Evolutionary conservation across 768 basidiomycete species (phyloP).

Genomic region (Podaxis rugospora): DNA sequence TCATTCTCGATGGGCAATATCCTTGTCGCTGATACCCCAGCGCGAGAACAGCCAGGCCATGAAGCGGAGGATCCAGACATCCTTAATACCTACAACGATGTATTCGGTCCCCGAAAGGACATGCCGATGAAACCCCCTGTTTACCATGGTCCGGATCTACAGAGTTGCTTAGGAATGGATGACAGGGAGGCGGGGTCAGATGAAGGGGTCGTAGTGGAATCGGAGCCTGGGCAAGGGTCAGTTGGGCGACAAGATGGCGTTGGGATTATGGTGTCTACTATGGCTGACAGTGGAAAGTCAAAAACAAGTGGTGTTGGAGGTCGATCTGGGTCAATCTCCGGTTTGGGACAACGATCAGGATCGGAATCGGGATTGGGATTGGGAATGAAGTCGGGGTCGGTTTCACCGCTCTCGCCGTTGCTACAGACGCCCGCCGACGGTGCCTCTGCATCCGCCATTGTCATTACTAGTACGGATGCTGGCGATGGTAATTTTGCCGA

Average conservation of each 20-base stretch:
- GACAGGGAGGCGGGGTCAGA: neutral
- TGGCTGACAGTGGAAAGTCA: neutral
- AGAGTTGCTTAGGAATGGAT: conserved; percentile 6
- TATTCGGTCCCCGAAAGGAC: neutral
- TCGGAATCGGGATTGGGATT: neutral
- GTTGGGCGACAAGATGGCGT: neutral
- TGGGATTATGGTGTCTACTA: too few species aligned
- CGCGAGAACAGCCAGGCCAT: neutral
- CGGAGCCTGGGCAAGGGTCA: neutral
- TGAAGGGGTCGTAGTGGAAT: neutral
- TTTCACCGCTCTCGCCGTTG: neutral
- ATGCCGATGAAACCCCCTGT: neutral
- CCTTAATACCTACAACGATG: neutral
- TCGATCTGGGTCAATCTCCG: neutral
- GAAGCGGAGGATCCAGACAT: neutral
- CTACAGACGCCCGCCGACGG: neutral
- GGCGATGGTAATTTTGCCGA: neutral
- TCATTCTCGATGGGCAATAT: conserved; percentile 5
- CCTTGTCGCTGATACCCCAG: conserved; percentile 7
- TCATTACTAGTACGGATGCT: neutral
- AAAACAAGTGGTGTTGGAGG: too few species aligned
- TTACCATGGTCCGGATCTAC: conserved; percentile 9
- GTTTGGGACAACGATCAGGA: neutral
- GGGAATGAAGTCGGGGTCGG: neutral
- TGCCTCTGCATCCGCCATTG: neutral